Base-by-base conservation (phyloP, 352 stramenopile species). In the Pythium oligandrum region DNA sequence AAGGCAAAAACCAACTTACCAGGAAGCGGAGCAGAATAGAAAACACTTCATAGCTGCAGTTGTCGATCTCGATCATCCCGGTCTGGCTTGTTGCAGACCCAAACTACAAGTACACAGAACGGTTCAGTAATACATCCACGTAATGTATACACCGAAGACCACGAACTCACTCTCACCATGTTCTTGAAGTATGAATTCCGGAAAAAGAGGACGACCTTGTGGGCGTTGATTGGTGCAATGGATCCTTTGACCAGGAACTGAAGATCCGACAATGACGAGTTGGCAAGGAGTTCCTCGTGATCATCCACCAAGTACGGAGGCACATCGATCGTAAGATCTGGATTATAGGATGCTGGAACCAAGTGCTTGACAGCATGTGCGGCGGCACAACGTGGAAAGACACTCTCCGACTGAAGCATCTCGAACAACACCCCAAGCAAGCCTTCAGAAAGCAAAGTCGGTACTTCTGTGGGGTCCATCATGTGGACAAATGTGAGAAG, bases 131-230 rank as follows among this genome's bases (percentile, higher is more conserved):
- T 26, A 26, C 17, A 26, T 26, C 17, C 17, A 26, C 17, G 17
- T 26, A 26, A 26, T 26, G 17, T 26, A 26, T 26, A 26, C 17
- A 26, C 17, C 17, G 17, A 26, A 26, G 17, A 26, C 17, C 17
- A 26, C 17, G 17, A 26, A 86, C 77, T 88, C 68, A 90, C 81
- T 78, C 74, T 78, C 76, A 95, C 85, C 81, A 93, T 85, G 65
- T 89, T 89, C 75, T 95, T 95, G 77, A 95, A 95, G 64, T 93
- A 95, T 57, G 85, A 87, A 57, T 95, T 95, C 36, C 84, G 83
- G 60, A 95, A 92, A 57, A 92, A 93, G 7, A 95, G 69, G 31
- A 95, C 85, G 26, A 95, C 85, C 53, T 92, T 92, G 68, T 95
- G 83, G 6, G 85, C 85, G 50, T 91, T 92, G 59, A 95, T 95